Evolutionary conservation across 2,329 filamentous ascomycete species (phyloP).

Genomic region (Cladorrhinum sp.): DNA sequence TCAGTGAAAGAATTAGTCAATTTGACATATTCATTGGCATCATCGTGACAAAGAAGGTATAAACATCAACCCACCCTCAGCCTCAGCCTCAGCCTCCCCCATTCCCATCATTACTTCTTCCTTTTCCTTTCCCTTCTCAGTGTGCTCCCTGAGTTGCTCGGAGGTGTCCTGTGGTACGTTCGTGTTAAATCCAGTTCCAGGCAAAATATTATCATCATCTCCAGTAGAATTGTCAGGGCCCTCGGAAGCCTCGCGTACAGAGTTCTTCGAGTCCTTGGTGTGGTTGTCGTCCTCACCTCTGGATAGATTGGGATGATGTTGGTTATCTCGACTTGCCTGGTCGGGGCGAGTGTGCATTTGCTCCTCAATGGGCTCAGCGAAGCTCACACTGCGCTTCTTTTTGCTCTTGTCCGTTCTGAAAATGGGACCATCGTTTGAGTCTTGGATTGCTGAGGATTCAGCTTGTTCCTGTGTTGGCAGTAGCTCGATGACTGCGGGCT

Average conservation of each 20-base stretch:
- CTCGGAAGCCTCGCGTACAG: conserved; percentile 13
- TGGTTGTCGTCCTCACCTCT: conserved; percentile 23
- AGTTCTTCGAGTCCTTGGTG: conserved; percentile 16
- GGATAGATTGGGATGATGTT: conserved; percentile 8
- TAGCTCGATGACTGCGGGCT: conserved; percentile 18
- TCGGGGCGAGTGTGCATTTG: conserved; percentile 10
- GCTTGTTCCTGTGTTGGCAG: conserved; percentile 1
- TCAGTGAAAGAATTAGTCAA: background rate
- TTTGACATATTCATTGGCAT: background rate
- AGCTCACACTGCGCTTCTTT: conserved; percentile 27
- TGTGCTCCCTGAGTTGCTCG: conserved; percentile 14
- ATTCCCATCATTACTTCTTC: background rate
- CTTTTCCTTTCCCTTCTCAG: background rate
- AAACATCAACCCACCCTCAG: background rate
- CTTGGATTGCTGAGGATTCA: conserved; percentile 4
- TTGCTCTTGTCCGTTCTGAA: conserved; percentile 36
- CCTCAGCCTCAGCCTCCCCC: background rate
- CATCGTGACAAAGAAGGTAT: background rate
- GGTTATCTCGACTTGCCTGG: conserved; percentile 13
- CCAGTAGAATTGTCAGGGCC: conserved; percentile 1
- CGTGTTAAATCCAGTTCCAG: conserved; percentile 17
- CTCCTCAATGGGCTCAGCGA: conserved; percentile 23
- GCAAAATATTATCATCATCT: background rate
- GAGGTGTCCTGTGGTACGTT: conserved; percentile 3
- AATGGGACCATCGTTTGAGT: conserved; percentile 6